These are phyloP conservation scores for Sporobolus alterniflorus DNA, from an alignment of 202 grass and related monocot genomes.

Conservation along the genomic window DNA sequence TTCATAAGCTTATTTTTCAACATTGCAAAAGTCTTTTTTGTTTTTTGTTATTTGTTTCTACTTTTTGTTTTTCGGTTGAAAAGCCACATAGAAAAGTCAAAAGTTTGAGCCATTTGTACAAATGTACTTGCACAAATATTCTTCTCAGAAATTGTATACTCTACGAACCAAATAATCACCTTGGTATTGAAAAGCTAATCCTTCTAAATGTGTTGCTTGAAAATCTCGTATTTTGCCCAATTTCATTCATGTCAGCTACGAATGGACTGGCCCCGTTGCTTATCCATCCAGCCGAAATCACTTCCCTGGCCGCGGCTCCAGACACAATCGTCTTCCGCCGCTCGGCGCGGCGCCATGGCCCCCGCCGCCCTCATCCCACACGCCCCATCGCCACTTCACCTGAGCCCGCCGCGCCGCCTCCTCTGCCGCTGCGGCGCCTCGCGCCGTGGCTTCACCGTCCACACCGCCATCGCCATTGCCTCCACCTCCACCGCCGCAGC, in stretches of 20 bases:
- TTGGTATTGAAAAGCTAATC: no score
- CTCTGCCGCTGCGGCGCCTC: conserved; percentile 45
- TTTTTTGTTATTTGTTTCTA: no score
- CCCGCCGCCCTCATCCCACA: conserved; percentile 35
- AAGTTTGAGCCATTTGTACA: no score
- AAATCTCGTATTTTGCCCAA: neutral
- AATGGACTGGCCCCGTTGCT: neutral
- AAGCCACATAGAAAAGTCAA: no score
- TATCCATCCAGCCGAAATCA: conserved; percentile 21
- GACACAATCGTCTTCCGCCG: neutral
- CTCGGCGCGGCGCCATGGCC: conserved; percentile 51
- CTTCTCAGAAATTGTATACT: no score
- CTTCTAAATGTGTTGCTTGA: neutral
- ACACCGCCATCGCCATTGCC: conserved; percentile 45
- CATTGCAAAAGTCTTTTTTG: no score
- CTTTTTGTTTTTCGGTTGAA: no score
- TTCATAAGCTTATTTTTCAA: no score
- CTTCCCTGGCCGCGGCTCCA: conserved; percentile 4
- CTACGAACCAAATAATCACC: no score
- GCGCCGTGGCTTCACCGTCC: conserved; percentile 55
- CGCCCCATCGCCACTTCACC: conserved; percentile 28
- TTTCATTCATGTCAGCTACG: neutral
- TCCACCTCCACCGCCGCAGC: conserved; percentile 13
- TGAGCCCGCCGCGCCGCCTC: conserved; percentile 12
- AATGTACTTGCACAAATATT: no score